Conservation (phyloP, 805 yeast species). For the Teunomyces kruisii region DNA sequence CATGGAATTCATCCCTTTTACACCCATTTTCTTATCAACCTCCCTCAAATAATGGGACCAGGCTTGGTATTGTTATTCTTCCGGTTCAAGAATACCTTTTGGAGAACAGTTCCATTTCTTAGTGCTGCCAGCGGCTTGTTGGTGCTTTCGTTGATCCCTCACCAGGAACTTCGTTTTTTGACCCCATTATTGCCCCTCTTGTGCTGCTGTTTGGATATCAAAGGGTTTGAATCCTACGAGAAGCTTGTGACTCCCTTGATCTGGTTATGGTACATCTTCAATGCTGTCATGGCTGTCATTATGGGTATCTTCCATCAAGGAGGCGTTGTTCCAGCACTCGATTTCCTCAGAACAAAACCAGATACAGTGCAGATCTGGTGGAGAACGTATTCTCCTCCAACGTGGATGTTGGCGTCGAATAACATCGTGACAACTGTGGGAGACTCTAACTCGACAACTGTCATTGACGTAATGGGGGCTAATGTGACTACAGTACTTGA, state of each 20-base stretch:
- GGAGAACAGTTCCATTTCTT: constrained; percentile 55
- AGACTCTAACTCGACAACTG: constrained; percentile 12
- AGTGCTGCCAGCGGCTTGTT: constrained; percentile 62
- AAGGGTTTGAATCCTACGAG: constrained; percentile 14
- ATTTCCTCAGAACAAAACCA: constrained; percentile 25
- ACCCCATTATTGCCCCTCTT: constrained; percentile 74
- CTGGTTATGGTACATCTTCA: constrained; percentile 63
- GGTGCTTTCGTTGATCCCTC: constrained; percentile 72
- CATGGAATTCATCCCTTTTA: constrained; percentile 86
- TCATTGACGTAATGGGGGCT: constrained; percentile 53
- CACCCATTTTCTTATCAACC: constrained; percentile 70
- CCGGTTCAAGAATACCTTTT: constrained; percentile 32
- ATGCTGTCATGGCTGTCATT: constrained; percentile 53
- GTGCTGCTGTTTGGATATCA: constrained; percentile 55
- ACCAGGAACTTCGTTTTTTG: constrained; percentile 90
- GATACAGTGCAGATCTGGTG: constrained; percentile 68
- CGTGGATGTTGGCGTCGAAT: constrained; percentile 60
- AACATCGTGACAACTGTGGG: constrained; percentile 14
- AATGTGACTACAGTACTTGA: constrained; percentile 12
- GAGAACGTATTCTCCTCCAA: constrained; percentile 93
- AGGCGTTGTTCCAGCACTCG: constrained; percentile 74
- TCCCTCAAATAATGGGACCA: constrained; percentile 86
- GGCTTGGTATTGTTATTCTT: constrained; percentile 49
- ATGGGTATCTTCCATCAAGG: constrained; percentile 90
- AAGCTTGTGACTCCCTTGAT: constrained; percentile 21